A percentile compares a stretch with the other conserved stretches of the same genome.
These are phyloP conservation scores for Dacryopinax primogenitus DNA, from an alignment of 768 basidiomycete species.

Conservation along the genomic window DNA sequence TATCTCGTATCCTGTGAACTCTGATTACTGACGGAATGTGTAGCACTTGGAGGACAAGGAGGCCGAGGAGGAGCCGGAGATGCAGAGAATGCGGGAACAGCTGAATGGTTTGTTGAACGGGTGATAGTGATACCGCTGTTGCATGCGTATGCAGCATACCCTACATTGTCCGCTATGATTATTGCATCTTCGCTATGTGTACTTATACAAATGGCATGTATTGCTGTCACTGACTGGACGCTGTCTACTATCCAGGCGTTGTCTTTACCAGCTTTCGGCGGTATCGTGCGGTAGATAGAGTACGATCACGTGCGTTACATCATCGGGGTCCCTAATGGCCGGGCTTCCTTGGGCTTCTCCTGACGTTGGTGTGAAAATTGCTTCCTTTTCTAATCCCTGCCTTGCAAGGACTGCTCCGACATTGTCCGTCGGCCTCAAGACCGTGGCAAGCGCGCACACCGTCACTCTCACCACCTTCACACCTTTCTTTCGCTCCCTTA, in stretches of 20 bases:
- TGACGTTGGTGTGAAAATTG: neutral
- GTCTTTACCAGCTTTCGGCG: too few relatives aligned
- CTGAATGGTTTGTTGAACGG: conserved; percentile 71
- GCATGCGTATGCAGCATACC: conserved; percentile 8
- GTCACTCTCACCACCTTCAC: conserved; percentile 8
- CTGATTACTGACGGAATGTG: conserved; percentile 4
- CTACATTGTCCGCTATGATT: neutral
- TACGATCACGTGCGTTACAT: neutral
- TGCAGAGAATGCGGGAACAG: conserved; percentile 84
- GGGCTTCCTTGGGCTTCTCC: neutral
- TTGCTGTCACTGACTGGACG: too few relatives aligned
- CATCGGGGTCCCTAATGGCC: neutral
- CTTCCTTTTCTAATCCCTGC: conserved; percentile 6
- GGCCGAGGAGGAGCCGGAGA: conserved; percentile 73
- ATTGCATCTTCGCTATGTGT: neutral
- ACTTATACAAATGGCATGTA: neutral
- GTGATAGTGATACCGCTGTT: conserved; percentile 22
- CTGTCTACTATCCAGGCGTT: too few relatives aligned
- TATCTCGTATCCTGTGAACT: conserved; percentile 12
- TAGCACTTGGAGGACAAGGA: conserved; percentile 47
- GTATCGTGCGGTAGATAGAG: neutral
- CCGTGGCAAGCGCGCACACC: neutral
- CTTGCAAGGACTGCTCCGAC: neutral
- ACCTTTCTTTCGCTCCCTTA: neutral
- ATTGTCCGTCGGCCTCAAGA: neutral